Percentiles rank a stretch among this genome's conserved stretches.
These are phyloP conservation scores for Stereocaulon alpinum DNA, from an alignment of 495 filamentous ascomycete species.

Conservation along the genomic window DNA sequence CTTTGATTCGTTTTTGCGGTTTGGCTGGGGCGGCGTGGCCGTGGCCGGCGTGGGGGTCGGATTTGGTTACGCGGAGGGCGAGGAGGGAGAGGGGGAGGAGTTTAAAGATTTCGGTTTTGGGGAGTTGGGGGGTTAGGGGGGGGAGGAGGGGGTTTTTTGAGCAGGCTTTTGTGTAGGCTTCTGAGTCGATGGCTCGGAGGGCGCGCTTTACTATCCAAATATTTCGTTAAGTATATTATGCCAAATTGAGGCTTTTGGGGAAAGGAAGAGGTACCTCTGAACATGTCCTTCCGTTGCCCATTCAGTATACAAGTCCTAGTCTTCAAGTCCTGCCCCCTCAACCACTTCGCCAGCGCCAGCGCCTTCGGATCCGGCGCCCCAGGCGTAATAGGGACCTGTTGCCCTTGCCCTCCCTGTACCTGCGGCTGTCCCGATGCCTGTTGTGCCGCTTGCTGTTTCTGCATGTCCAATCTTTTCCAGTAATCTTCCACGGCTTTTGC, in stretches of 20 bases:
- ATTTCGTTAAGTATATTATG: neutral
- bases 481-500: slow-evolving; percentile 49
- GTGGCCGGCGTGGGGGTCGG: slow-evolving; percentile 63
- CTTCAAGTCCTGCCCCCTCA: slow-evolving; percentile 79
- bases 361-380: slow-evolving; percentile 75
- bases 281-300: slow-evolving; percentile 96
- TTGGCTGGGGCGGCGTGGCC: slow-evolving; percentile 50
- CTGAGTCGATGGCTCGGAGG: slow-evolving; percentile 81
- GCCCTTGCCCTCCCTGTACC: slow-evolving; percentile 27
- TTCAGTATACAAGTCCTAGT: slow-evolving; percentile 84
- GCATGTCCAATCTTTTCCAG: slow-evolving; percentile 36
- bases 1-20: slow-evolving; percentile 81
- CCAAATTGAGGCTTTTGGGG: no score
- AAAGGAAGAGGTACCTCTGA: slow-evolving; percentile 54
- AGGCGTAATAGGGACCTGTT: slow-evolving; percentile 48
- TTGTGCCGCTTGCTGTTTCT: slow-evolving; percentile 32
- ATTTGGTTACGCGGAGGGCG: slow-evolving; percentile 79
- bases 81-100: slow-evolving; percentile 92
- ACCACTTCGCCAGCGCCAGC: slow-evolving; percentile 79
- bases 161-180: slow-evolving; percentile 75
- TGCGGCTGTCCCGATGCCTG: slow-evolving; percentile 19
- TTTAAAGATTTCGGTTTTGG: slow-evolving; percentile 85
- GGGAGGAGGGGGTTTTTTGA: slow-evolving; percentile 81
- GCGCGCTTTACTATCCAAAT: slow-evolving; percentile 76
- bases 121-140: slow-evolving; percentile 64